Base-by-base conservation (phyloP, 257 asterid species). In the Schizonepeta tenuifolia region DNA sequence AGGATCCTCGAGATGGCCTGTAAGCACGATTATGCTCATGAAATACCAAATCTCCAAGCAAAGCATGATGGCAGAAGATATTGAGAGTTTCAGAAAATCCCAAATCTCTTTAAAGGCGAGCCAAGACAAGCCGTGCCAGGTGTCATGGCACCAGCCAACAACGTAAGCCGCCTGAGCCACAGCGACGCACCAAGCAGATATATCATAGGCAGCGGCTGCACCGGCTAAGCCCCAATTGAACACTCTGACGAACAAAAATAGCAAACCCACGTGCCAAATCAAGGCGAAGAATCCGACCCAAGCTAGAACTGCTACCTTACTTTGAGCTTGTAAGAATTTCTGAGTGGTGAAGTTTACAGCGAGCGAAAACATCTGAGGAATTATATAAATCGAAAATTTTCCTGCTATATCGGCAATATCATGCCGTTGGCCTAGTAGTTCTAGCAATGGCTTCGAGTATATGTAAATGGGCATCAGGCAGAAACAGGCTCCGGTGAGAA, bases 31-130 rank as follows among this genome's bases (percentile, higher is more conserved):
- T 6, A 95, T 91, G 79, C 96, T 95, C 99, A 95, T 95, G 50
- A 95, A 95, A 74, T 95, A 95, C 99, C 99, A 92, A 75, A 95
- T 95, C 86, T 95, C 99, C 77, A 95, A 79, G 79, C 97, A 95
- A 81, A 92, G 91, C 99, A 95, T 90, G 56, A 92, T 67, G 5
- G 98, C 99, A 0, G 98, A 95, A 51, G 90, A 94, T 8, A 95
- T 9, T 0, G 99, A 95, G 35, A 95, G 94, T 86, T 61, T 87
- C 0, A 84, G 70, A 17, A 95, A 95, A 0, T 80, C 79, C 95
- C 96, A 88, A 33, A 95, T 78, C 6, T 88, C 97, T 72, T 74
- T 83, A 17, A 95, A 90, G 2, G 99, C 98, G 6, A 84, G 85
- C 90, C 86, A 86, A 11, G 96, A 87, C 13, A 95, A 72, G 6